phyloP scores from a whole-genome alignment of 2,329 filamentous ascomycete genomes.

The Colletotrichum sp. region DNA sequence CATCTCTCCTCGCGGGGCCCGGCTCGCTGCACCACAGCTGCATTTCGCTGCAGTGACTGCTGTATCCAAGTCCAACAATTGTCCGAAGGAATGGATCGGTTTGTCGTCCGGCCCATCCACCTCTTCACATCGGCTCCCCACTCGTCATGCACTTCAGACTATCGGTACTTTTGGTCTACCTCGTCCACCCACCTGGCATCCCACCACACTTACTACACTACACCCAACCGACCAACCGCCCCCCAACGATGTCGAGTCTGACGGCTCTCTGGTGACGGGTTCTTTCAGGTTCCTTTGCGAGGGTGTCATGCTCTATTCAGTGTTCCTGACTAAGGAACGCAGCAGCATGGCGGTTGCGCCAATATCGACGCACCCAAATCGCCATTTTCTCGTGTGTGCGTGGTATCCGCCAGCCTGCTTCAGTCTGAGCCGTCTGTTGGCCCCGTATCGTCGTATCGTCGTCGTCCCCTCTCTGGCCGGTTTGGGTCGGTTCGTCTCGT shows the following conservation, averaged over 20 bases:
- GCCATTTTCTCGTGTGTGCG: neutral
- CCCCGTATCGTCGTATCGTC: neutral
- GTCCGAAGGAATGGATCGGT: conserved; percentile 12
- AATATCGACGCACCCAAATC: conserved; percentile 8
- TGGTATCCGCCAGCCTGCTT: neutral
- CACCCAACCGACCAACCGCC: neutral
- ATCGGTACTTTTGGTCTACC: neutral
- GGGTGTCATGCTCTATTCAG: conserved; percentile 3
- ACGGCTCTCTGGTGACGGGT: neutral
- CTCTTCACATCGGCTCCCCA: neutral
- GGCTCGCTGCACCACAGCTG: neutral
- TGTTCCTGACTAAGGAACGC: conserved; percentile 17
- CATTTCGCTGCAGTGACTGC: neutral
- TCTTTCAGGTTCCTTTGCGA: neutral
- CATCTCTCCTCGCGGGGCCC: neutral
- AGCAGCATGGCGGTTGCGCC: neutral
- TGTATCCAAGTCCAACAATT: neutral
- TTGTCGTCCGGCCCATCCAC: neutral
- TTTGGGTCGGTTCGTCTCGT: conserved; percentile 6
- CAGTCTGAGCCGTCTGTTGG: neutral
- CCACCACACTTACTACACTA: neutral
- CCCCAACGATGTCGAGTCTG: neutral
- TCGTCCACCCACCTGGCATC: neutral
- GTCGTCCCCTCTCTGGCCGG: neutral
- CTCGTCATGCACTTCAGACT: conserved; percentile 5